These are phyloP conservation scores for Lactarius evosmus DNA, from an alignment of 768 basidiomycete species.

Conservation along the genomic window DNA sequence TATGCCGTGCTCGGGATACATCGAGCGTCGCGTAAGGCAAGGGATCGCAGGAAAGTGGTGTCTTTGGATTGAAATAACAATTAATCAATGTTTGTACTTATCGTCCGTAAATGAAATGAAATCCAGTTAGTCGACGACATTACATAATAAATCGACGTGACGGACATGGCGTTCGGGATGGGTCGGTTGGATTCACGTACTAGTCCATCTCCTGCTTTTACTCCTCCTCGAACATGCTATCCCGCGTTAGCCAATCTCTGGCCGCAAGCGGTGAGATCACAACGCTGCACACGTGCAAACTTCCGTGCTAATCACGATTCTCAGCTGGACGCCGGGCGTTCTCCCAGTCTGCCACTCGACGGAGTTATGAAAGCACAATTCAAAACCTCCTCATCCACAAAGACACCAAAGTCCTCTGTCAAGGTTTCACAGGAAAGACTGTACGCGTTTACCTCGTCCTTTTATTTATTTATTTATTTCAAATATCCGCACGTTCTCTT, in stretches of 20 bases:
- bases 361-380: slow-evolving; percentile 84
- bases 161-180: neutral
- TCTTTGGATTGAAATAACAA: slow-evolving; percentile 38
- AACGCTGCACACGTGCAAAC: neutral
- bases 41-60: slow-evolving; percentile 54
- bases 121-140: slow-evolving; percentile 3
- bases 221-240: slow-evolving; percentile 46
- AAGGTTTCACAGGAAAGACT: slow-evolving; percentile 94
- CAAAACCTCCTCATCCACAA: slow-evolving; percentile 89
- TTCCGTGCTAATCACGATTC: slow-evolving; percentile 1
- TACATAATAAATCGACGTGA: slow-evolving; percentile 13
- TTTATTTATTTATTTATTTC: slow-evolving; percentile 5
- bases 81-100: slow-evolving; percentile 27
- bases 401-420: slow-evolving; percentile 90
- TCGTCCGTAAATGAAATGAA: slow-evolving; percentile 3
- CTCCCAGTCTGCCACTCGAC: slow-evolving; percentile 69
- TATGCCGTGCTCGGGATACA: slow-evolving; percentile 69
- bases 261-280: slow-evolving; percentile 46
- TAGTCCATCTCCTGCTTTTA: slow-evolving; percentile 2
- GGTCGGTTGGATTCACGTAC: neutral
- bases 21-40: slow-evolving; percentile 68
- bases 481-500: neutral
- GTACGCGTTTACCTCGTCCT: slow-evolving; percentile 41
- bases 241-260: slow-evolving; percentile 58
- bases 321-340: slow-evolving; percentile 74